Base-by-base conservation (phyloP, 805 yeast genomes). In the Debaryomyces tyrocola region DNA sequence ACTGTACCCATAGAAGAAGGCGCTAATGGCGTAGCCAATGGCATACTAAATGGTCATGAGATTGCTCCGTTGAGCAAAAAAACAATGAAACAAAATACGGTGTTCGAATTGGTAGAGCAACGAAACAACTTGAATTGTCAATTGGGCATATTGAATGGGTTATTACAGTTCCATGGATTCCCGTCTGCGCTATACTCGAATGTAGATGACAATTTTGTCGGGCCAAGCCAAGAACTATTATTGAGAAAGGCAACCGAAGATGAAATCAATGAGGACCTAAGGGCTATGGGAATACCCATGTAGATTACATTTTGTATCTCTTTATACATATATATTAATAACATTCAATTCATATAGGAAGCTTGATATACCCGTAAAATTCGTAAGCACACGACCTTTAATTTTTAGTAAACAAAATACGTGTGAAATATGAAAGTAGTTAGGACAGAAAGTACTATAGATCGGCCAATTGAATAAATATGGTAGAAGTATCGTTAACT, bases 401-500 rank as follows among this genome's bases (percentile, higher is more conserved):
- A 31, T 14, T n/a, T n/a, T 12, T 31, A 31, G 27, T 31, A 31
- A 31, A 31, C 34, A 31, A 31, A 31, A 31, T 31, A 31, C 34
- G 34, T 31, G 34, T 31, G 34, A 31, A 31, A 14, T n/a, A 31
- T 17, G 18, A 5, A 31, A 12, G 8, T 31, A 31, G 34, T 31
- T 31, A 9, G 27, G 10, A 24, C 3, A 12, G 12, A 4, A 7
- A 12, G 21, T n/a, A 18, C 37, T 40, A 20, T 40, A 33, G 33
- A 39, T 24, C 5, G 10, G 10, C 27, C 27, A 31, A 31, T 31
- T 31, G 37, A 18, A 31, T 12, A 20, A 45, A 10, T 9, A 85
- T 86, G 89, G 95, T 90, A 28, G 94, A 90, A 67, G 97, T 91
- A 9, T 85, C 95, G 37, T 78, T 92, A 33, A 91, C 97, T 0